These are phyloP conservation scores for Ophioceras dolichostomum DNA, from an alignment of 2,329 filamentous ascomycete species.

Conservation along the genomic window DNA sequence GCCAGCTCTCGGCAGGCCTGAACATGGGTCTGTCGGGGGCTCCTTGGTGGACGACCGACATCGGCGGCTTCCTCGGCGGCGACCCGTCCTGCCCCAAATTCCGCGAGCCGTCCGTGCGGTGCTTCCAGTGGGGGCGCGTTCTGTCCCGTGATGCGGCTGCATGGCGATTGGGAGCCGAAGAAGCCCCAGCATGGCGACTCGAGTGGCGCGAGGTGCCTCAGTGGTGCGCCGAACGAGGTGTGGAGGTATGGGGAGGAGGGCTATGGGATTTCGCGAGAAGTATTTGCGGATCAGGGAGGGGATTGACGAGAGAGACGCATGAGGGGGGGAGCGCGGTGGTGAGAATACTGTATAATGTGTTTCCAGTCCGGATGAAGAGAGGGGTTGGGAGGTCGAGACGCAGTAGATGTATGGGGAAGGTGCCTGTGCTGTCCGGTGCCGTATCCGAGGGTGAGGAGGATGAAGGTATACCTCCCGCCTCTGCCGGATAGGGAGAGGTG, in stretches of 20 bases:
- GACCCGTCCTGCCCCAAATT: slow-evolving; percentile 63
- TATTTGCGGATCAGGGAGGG: slow-evolving; percentile 47
- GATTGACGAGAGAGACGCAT: slow-evolving; percentile 50
- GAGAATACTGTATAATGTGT: slow-evolving; percentile 50
- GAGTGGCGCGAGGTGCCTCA: slow-evolving; percentile 28
- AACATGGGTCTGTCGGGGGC: slow-evolving; percentile 54
- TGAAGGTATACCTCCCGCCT: slow-evolving; percentile 38
- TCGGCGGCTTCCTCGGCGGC: slow-evolving; percentile 66
- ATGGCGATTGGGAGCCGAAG: slow-evolving; percentile 51
- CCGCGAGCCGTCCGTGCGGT: slow-evolving; percentile 64
- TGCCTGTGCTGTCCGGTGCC: slow-evolving; percentile 48
- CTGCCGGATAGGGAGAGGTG: neutral
- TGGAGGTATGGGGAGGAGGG: slow-evolving; percentile 53
- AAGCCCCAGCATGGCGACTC: slow-evolving; percentile 20
- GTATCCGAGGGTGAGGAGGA: slow-evolving; percentile 27
- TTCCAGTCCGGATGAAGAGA: slow-evolving; percentile 39
- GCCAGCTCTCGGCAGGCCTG: slow-evolving; percentile 50
- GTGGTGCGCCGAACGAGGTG: slow-evolving; percentile 47
- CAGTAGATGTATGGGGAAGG: slow-evolving; percentile 53
- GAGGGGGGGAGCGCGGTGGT: slow-evolving; percentile 49
- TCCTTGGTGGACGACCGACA: slow-evolving; percentile 60
- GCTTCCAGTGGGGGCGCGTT: slow-evolving; percentile 61
- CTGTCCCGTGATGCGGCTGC: slow-evolving; percentile 55
- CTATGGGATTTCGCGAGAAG: slow-evolving; percentile 44
- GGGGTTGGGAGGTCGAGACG: slow-evolving; percentile 42